A percentile compares a stretch with the other conserved stretches of the same genome.
phyloP scores from a whole-genome alignment of 2,329 filamentous ascomycete species.

The Incumbomyces lentus region DNA sequence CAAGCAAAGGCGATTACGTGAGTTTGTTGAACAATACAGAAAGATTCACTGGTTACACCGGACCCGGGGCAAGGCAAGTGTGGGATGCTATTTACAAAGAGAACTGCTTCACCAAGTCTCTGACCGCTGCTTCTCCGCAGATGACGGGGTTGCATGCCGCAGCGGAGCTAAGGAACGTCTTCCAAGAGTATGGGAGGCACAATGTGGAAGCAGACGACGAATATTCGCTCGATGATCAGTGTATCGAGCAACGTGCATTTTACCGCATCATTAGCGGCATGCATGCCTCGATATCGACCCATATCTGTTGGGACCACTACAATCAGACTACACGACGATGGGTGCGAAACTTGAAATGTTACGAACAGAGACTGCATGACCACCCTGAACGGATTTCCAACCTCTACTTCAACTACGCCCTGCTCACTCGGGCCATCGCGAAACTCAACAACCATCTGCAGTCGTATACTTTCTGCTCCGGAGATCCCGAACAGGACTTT shows the following conservation, averaged over 20 bases:
- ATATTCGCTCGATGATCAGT: slow-evolving; percentile 76
- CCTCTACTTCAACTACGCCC: slow-evolving; percentile 96
- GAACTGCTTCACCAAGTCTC: slow-evolving; percentile 66
- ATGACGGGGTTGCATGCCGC: slow-evolving; percentile 38
- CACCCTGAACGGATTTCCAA: slow-evolving; percentile 90
- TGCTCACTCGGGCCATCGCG: slow-evolving; percentile 81
- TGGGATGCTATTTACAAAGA: slow-evolving; percentile 97
- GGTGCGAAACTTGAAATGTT: slow-evolving; percentile 84
- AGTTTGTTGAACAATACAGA: slow-evolving; percentile 89
- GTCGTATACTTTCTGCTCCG: slow-evolving; percentile 83
- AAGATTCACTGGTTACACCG: slow-evolving; percentile 86
- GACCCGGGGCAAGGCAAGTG: slow-evolving; percentile 73
- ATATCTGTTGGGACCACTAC: slow-evolving; percentile 90
- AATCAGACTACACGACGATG: slow-evolving; percentile 92
- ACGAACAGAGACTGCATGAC: slow-evolving; percentile 70
- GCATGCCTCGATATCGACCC: slow-evolving; percentile 94
- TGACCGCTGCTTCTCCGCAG: slow-evolving; percentile 19
- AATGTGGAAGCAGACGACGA: slow-evolving; percentile 42
- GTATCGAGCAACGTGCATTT: slow-evolving; percentile 96
- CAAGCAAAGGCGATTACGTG: slow-evolving; percentile 89
- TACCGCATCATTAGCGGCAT: slow-evolving; percentile 91
- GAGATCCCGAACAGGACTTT: slow-evolving; percentile 67
- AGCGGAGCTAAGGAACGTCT: slow-evolving; percentile 50
- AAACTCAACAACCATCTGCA: slow-evolving; percentile 77
- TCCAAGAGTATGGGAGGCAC: slow-evolving; percentile 42